A percentile compares a stretch with the other conserved stretches of the same genome.
phyloP scores from a whole-genome alignment of 176 grass and related monocot genomes.

The Musa acuminata region DNA sequence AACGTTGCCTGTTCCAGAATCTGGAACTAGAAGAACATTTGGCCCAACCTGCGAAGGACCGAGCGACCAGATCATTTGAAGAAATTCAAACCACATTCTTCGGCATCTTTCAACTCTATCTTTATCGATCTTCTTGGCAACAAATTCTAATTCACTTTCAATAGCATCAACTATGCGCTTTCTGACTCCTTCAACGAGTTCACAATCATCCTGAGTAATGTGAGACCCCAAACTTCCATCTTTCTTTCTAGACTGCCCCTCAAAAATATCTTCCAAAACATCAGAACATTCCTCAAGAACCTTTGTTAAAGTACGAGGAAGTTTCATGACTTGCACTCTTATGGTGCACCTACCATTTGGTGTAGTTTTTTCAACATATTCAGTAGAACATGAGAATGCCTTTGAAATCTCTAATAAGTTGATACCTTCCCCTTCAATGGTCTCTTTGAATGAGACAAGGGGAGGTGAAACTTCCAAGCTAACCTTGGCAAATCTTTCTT shows the following conservation, averaged over 20 bases:
- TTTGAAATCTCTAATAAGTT: slow-evolving; percentile 34
- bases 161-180: slow-evolving; percentile 53
- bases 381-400: slow-evolving; percentile 1
- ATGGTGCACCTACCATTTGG: slow-evolving; percentile 71
- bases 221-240: slow-evolving; percentile 25
- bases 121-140: slow-evolving; percentile 43
- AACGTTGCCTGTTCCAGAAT: slow-evolving; percentile 25
- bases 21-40: slow-evolving; percentile 53
- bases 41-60: slow-evolving; percentile 69
- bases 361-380: slow-evolving; percentile 59
- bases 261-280: slow-evolving; percentile 52
- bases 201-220: slow-evolving; percentile 37
- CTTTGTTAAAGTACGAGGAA: slow-evolving; percentile 58
- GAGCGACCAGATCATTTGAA: slow-evolving; percentile 58
- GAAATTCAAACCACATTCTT: slow-evolving; percentile 44
- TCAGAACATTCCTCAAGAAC: slow-evolving; percentile 72
- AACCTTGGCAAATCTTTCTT: slow-evolving; percentile 90
- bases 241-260: slow-evolving; percentile 52
- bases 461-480: slow-evolving; percentile 67
- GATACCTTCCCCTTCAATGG: slow-evolving; percentile 60
- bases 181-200: slow-evolving; percentile 35
- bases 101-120: slow-evolving; percentile 49
- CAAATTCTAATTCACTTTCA: slow-evolving; percentile 56
- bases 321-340: slow-evolving; percentile 65
- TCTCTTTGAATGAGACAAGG: slow-evolving; percentile 85